phyloP scores from a whole-genome alignment of 176 grass and related monocot species.

The Carex littledalei region DNA sequence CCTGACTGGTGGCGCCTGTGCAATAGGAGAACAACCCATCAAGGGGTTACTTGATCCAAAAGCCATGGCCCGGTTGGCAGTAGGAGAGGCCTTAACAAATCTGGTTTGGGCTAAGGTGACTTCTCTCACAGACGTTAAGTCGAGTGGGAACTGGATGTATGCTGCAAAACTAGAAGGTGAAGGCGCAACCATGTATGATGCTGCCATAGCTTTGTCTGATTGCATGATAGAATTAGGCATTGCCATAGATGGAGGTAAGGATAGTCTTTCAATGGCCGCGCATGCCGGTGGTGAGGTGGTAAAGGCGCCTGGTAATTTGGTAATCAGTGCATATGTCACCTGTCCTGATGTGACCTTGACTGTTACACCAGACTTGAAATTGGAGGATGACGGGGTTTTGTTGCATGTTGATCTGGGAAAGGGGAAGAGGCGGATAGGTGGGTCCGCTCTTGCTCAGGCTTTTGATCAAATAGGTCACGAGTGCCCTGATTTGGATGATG shows the following conservation, averaged over 20 bases:
- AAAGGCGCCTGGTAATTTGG: conserved; percentile 88
- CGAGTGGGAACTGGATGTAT: conserved; percentile 96
- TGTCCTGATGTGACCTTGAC: conserved; percentile 94
- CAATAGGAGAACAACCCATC: conserved; percentile 79
- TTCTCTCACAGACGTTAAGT: conserved; percentile 73
- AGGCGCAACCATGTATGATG: conserved; percentile 87
- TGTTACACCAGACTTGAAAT: conserved; percentile 82
- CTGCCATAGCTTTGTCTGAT: conserved; percentile 62
- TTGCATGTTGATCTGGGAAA: conserved; percentile 83
- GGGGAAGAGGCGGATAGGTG: conserved; percentile 55
- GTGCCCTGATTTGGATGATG: conserved; percentile 82
- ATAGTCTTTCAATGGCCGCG: conserved; percentile 95
- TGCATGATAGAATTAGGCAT: conserved; percentile 93
- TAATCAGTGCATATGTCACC: conserved; percentile 82
- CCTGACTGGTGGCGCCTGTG: conserved; percentile 71
- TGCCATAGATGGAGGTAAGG: conserved; percentile 85
- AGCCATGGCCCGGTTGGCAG: conserved; percentile 75
- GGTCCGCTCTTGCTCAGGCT: conserved; percentile 78
- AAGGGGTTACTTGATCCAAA: conserved; percentile 78
- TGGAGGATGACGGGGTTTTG: conserved; percentile 60
- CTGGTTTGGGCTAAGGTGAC: conserved; percentile 86
- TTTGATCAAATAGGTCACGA: conserved; percentile 88
- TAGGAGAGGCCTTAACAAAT: conserved; percentile 93
- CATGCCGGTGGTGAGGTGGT: conserved; percentile 68
- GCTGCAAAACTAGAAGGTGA: conserved; percentile 89